Percentiles rank a stretch among this genome's conserved stretches.
Conservation (phyloP, 352 stramenopile species). For the Globisporangium carolinianum region DNA sequence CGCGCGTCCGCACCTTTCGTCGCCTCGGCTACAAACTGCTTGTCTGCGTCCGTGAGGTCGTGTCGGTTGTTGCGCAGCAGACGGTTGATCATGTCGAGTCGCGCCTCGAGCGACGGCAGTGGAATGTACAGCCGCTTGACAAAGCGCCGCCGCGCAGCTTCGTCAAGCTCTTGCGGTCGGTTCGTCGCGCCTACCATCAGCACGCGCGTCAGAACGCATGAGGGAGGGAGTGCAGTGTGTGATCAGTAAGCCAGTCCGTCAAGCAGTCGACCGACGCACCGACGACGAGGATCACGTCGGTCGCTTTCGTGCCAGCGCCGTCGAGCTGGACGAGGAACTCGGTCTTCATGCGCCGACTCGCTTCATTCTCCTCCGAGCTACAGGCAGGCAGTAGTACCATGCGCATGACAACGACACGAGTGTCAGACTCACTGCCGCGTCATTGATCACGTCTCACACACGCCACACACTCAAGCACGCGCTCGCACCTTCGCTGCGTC, state of each 20-base stretch:
- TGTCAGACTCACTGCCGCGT: background rate
- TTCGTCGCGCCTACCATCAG: slow-evolving; percentile 90
- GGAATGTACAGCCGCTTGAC: slow-evolving; percentile 98
- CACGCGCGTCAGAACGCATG: background rate
- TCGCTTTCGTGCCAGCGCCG: slow-evolving; percentile 87
- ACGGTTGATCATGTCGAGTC: slow-evolving; percentile 84
- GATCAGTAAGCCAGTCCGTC: background rate
- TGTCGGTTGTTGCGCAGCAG: slow-evolving; percentile 93
- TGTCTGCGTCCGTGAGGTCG: slow-evolving; percentile 79
- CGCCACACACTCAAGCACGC: background rate
- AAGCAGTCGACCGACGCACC: slow-evolving; percentile 21
- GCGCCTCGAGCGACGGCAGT: slow-evolving; percentile 84
- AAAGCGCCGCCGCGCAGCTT: slow-evolving; percentile 95
- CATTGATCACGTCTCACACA: background rate
- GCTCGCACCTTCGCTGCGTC: slow-evolving; percentile 84
- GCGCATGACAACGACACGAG: background rate
- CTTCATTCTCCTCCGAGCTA: slow-evolving; percentile 96
- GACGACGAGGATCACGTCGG: slow-evolving; percentile 88
- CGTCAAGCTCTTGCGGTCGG: slow-evolving; percentile 95
- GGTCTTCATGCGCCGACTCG: slow-evolving; percentile 96
- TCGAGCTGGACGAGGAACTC: slow-evolving; percentile 98
- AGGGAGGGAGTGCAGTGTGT: background rate
- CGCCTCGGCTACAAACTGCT: slow-evolving; percentile 81
- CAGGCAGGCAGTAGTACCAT: background rate
- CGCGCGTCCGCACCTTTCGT: slow-evolving; percentile 50